Evolutionary conservation across 768 basidiomycete genomes (phyloP), one percentile per base, ranked within the genome.

Genomic region (Lactarius hatsudake): DNA sequence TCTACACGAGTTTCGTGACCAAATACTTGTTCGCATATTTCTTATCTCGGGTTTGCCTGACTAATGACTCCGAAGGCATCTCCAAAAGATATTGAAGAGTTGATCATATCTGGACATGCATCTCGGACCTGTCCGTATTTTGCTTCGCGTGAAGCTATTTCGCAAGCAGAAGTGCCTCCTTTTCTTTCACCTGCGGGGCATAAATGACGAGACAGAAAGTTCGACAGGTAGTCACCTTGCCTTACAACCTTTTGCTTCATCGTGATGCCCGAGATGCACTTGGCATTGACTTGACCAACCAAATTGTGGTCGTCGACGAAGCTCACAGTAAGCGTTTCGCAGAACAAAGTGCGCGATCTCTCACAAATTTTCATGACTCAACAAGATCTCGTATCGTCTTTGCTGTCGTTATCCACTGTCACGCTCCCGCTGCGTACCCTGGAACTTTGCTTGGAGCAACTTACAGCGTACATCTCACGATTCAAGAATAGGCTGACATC

Each of bases 1-100:
- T 48, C 87, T 97, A 83, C 78, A 92, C 17, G 91, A 94, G 71
- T 86, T 96, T 68, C 83, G 94, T 59, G 96, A 97, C 74, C 89
- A 94, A 73, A 88, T 96, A 34, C 78, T 97, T 72, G 95, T 90
- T 73, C 62, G 81, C 76, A 26, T 63, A 43, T 43, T n/a, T 61
- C n/a, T 34, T 5, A 13, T 38, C 42, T 61, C 28, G n/a, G 34
- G 12, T 63, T 55, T 36, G 10, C 6, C 17, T 61, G 26, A 59
- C 64, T 34, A 59, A 55, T 62, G 30, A 60, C 59, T 8, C 23
- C 23, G 26, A 60, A 96, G 95, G 92, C 95, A 0, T 82, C 84
- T 2, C 92, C 95, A 0, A 93, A 93, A 74, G 96, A 97, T 70
- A 97, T 99, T 5, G 96, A 98, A 75, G 96, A 98, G 71, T 84